Evolutionary conservation across 495 filamentous ascomycete species (phyloP).

Genomic region (Wilcoxina mikolae): DNA sequence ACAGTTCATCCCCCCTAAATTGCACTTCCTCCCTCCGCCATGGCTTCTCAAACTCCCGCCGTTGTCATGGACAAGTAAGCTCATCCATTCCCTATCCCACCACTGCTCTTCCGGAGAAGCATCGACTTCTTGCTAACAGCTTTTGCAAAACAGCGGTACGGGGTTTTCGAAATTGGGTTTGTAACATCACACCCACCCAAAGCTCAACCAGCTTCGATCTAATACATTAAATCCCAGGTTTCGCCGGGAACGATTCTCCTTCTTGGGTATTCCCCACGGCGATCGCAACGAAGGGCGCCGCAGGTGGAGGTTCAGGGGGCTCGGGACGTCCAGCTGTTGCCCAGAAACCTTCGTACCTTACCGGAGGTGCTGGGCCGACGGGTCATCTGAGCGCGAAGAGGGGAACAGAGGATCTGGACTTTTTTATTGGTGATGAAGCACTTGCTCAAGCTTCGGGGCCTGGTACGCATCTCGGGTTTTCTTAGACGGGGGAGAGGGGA

Average conservation of each 20-base stretch:
- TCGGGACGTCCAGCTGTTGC: constrained; percentile 78
- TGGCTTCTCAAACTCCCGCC: constrained; percentile 97
- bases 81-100: constrained; percentile 15
- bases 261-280: constrained; percentile 98
- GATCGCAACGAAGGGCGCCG: constrained; percentile 81
- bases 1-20: no score
- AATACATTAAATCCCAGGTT: constrained; percentile 39
- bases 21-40: constrained; percentile 34
- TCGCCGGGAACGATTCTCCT: constrained; percentile 96
- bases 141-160: constrained; percentile 65
- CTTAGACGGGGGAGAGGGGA: background rate
- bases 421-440: constrained; percentile 97
- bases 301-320: constrained; percentile 49
- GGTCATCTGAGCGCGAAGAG: constrained; percentile 81
- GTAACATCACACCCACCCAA: constrained; percentile 18
- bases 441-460: constrained; percentile 68
- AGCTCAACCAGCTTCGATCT: constrained; percentile 4
- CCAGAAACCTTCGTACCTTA: constrained; percentile 87
- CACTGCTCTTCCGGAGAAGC: constrained; percentile 10
- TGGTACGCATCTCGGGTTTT: constrained; percentile 36
- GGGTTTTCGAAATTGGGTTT: constrained; percentile 95
- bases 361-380: constrained; percentile 66
- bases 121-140: constrained; percentile 3
- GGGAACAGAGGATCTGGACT: constrained; percentile 93
- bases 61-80: constrained; percentile 99